phyloP scores from a whole-genome alignment of 1,139 yeast genomes.

The Taphrina pruni region DNA sequence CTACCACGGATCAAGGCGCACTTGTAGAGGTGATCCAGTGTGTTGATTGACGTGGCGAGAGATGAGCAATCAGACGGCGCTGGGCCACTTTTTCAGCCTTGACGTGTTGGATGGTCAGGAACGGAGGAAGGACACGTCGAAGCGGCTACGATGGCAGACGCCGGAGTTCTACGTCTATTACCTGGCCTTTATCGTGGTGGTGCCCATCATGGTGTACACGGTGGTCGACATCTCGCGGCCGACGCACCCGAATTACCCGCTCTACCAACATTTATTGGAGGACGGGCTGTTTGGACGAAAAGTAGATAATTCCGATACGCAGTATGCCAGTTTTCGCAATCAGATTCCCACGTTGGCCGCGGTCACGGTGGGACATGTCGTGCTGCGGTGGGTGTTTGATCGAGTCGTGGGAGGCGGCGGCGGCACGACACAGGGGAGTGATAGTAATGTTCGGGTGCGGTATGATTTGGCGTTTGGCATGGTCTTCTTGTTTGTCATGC shows the following conservation, averaged over 20 bases:
- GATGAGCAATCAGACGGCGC: slow-evolving; percentile 7
- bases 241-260: slow-evolving; percentile 71
- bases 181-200: slow-evolving; percentile 21
- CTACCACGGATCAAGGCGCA: too few relatives aligned
- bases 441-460: slow-evolving; percentile 53
- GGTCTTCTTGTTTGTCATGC: slow-evolving; percentile 71
- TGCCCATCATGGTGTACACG: slow-evolving; percentile 37
- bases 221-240: slow-evolving; percentile 38
- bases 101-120: slow-evolving; percentile 38
- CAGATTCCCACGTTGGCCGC: slow-evolving; percentile 68
- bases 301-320: slow-evolving; percentile 80
- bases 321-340: slow-evolving; percentile 84
- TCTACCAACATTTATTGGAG: slow-evolving; percentile 71
- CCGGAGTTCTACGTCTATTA: slow-evolving; percentile 41
- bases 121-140: slow-evolving; percentile 16
- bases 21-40: neutral
- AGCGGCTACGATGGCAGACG: slow-evolving; percentile 38
- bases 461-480: slow-evolving; percentile 79
- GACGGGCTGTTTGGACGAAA: slow-evolving; percentile 59
- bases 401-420: slow-evolving; percentile 44
- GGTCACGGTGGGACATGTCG: slow-evolving; percentile 62
- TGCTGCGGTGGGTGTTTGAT: slow-evolving; percentile 56
- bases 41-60: neutral
- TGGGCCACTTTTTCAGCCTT: slow-evolving; percentile 28
- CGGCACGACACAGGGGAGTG: too few relatives aligned